Evolutionary conservation across 768 basidiomycete species (phyloP), one percentile per base, ranked within the genome.

Genomic region (Amanita pseudoporphyria): DNA sequence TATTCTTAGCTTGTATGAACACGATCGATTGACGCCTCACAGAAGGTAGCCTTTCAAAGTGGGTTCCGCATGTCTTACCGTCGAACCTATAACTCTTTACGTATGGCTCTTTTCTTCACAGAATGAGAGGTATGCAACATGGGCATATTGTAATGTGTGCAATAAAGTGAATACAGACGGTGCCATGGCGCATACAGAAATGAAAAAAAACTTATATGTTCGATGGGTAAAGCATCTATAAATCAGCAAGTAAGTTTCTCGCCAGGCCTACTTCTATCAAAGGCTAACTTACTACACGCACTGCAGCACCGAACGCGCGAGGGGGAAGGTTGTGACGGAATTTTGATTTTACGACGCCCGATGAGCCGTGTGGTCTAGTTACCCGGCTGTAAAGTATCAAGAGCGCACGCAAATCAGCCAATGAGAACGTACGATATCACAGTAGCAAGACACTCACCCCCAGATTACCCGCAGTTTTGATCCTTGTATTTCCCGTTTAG

Each of bases 401-500:
- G 28, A 18, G 16, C 19, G 5, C 5, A n/a, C 22, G 51, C 26
- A 36, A 28, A 32, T 32, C 42, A 32, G 36, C 21, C 19, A 45
- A 16, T 26, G 41, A 26, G 26, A 18, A 7, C 30, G 3, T 10
- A 41, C 6, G 24, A 12, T 28, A 39, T 32, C 28, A 19, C 16
- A 44, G 50, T 22, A 7, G 26, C 19, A 22, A 73, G 26, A 28
- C 7, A 7, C 83, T 63, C 60, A 90, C 89, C 94, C 96, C 93
- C 93, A 98, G 76, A 98, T 97, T 55, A 98, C 91, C 58, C 96
- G 88, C 63, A 97, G 75, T 71, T 94, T 93, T 58, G 91, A 88
- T 53, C 96, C 96, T 67, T 84, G 84, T 57, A 95, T 80, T 71
- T 91, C 89, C 67, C 82, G 78, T 78, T 96, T 93, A 53, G 93